Evolutionary conservation across 306 rosid genomes (phyloP), one percentile per base, ranked within the genome.

Genomic region (Corylus avellana): DNA sequence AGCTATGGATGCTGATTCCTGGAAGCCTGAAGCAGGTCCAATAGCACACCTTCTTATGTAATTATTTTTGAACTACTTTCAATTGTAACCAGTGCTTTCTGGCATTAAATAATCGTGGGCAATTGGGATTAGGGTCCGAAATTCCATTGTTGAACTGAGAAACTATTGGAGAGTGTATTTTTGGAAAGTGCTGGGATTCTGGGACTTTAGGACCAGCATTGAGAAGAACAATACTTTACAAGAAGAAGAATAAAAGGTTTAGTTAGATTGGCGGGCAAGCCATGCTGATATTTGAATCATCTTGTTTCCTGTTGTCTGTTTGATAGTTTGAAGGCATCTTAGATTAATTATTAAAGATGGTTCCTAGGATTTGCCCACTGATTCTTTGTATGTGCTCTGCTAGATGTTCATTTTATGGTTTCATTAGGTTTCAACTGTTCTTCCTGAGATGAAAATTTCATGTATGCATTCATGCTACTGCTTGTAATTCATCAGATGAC

Each of bases 1-100:
- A 89, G 82, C 79, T 63, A 92, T 92, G 98, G 98, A 93, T 18
- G 84, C 89, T 81, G 92, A 85, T 84, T 88, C 96, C 0, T 93
- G 94, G 98, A 86, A 85, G 75, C 83, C 92, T 39, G 44, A 39
- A 39, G 44, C 44, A 39, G 44, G 6, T 39, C 44, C 0, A 48
- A 48, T 48, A 48, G 51, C 51, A 8, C 51, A 8, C 35, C 35
- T 9, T 48, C 12, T 48, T 48, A 48, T 48, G 51, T 48, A 48
- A 8, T 48, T 48, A 11, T 8, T 11, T 48, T 48, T 6, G 0
- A 11, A 48, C 12, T 7, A 48, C 10, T 48, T 48, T 48, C 51
- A 48, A 48, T 7, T 48, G 51, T 14, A 49, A 49, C 14, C 13
- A 49, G 53, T 49, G 53, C 14, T 49, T 12, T 10, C 53, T 12